Base-by-base conservation (phyloP, 2,329 filamentous ascomycete genomes). In the Sarocladium oryzae region DNA sequence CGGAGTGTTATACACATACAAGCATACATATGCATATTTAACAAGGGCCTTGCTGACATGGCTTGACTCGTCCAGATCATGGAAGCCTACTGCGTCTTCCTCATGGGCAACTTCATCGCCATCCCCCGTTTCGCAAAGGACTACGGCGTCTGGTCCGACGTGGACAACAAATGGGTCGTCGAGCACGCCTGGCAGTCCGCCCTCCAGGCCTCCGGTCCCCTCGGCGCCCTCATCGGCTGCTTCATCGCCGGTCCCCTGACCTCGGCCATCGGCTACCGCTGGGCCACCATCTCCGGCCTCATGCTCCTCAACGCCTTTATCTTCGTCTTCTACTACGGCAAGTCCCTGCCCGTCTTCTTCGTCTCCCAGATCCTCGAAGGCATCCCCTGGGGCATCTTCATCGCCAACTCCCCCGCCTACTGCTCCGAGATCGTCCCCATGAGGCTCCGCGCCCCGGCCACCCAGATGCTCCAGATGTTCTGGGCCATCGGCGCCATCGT, bases 401-500 rank as follows among this genome's bases (percentile, higher is more conserved):
- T 82, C 55, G 55, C 50, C 35, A 55, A 55, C 37, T 52, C 51
- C 5, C 52, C 55, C n/a, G 51, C 54, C 26, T 55, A 83, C 66
- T 78, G 75, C 63, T 69, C 68, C 56, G 80, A 84, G 61, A 79
- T 84, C 48, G 77, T 81, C 10, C 80, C 80, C 1, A 69, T 84
- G 33, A 65, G 67, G 57, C 68, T 84, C 38, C 69, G 80, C 61
- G 80, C 75, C 52, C 74, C 77, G 38, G 72, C 70, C 13, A 83
- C 80, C 2, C 75, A 78, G 58, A 82, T 78, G 68, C 57, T 83
- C 62, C 79, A 84, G 61, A 83, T 84, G 79, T 78, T 77, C 66
- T 84, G 80, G 80, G 75, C 78, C 3, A 77, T 84, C 56, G 80
- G 80, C 13, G 65, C 69, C 18, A 82, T 84, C 59, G 79, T 84